Base-by-base conservation (phyloP, 2,329 filamentous ascomycete species). In the Cladophialophora carrionii region DNA sequence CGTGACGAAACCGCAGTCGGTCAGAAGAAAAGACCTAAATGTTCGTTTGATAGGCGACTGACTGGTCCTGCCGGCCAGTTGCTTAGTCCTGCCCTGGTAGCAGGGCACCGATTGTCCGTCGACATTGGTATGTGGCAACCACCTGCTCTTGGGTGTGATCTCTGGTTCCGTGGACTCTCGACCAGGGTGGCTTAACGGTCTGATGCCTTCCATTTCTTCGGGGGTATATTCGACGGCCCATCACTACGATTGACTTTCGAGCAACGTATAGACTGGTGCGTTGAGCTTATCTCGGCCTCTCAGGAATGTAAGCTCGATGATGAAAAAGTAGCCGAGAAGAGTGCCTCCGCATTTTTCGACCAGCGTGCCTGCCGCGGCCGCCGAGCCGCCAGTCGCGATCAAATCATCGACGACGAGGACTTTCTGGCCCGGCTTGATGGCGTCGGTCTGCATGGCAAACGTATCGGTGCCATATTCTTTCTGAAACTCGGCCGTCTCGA, bases 381-480 rank as follows among this genome's bases (percentile, higher is more conserved):
- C 95, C 70, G 92, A 96, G 73, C 95, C 95, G 79, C 94, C 94
- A 70, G 95, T 99, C 63, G 95, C 95, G 81, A 99, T 98, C 75
- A 99, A 96, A 78, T 99, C 95, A 78, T 99, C 95, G 34, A 99
- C 92, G 71, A 99, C 85, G 68, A 99, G 82, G 64, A 96, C 94
- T 78, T 89, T 93, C 81, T 96, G 91, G 41, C 93, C 93, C 58
- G 87, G 84, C 80, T 90, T 88, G 74, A 99, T 88, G 52, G 89
- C 89, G 78, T 90, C 92, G 71, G 85, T 82, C 83, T 99, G 95
- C 83, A 99, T 96, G 84, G 98, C 91, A 82, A 99, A 98, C 76
- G 89, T 89, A 78, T 99, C 95, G 79, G 88, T 85, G 69, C 95
- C 95, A 76, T 99, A 99, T 80, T 99, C 95, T 85, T 99, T 99